phyloP scores from a whole-genome alignment of 169 alveolate species.

The Condylostoma magnum region DNA sequence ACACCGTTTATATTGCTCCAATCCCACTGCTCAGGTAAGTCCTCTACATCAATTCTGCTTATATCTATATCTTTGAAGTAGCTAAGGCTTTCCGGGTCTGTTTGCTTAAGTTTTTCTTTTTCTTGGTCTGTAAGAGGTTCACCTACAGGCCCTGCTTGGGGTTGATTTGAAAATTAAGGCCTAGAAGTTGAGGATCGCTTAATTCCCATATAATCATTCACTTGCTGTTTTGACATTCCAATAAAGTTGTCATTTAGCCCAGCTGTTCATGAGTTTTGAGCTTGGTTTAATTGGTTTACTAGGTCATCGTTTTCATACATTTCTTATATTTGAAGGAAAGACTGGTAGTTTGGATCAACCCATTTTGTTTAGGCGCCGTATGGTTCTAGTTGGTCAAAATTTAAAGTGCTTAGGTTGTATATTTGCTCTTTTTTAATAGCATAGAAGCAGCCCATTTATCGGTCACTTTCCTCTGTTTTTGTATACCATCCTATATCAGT shows the following conservation, averaged over 20 bases:
- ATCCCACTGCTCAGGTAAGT: constrained; percentile 58
- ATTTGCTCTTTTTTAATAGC: constrained; percentile 24
- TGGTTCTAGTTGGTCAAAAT: background rate
- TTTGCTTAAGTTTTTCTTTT: background rate
- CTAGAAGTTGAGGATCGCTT: background rate
- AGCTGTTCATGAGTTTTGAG: constrained; percentile 25
- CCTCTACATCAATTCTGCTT: constrained; percentile 36
- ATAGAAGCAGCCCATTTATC: constrained; percentile 42
- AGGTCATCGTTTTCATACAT: constrained; percentile 3
- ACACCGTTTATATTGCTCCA: constrained; percentile 70
- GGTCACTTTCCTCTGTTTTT: background rate
- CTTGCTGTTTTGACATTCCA: constrained; percentile 4
- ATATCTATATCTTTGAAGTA: constrained; percentile 32
- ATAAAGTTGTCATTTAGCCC: background rate
- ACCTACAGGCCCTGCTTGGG: too few species aligned
- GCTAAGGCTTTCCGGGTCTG: background rate
- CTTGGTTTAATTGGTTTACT: background rate
- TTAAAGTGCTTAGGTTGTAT: background rate
- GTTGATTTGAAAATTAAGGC: background rate
- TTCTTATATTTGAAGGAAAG: background rate
- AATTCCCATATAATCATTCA: background rate
- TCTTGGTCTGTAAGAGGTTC: background rate
- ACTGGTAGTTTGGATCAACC: background rate
- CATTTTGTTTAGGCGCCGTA: constrained; percentile 6
- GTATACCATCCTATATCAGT: constrained; percentile 53